Conservation (phyloP, 768 basidiomycete genomes). For the Kondoa malvinella region DNA sequence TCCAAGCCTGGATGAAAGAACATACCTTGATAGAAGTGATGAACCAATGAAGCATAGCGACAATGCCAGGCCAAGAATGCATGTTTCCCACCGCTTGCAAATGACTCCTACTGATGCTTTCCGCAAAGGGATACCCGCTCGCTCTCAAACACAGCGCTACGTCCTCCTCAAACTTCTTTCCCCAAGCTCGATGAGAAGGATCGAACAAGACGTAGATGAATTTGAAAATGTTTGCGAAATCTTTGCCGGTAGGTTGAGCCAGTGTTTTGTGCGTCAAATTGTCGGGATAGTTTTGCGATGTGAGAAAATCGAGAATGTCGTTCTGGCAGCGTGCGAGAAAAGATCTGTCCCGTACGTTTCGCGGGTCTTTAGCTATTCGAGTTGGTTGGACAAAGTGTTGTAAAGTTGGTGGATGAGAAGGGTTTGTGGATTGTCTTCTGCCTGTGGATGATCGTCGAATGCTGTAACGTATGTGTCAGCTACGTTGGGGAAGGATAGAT, state of each 20-base stretch:
- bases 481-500: not conserved
- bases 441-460: conserved; percentile 12
- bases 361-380: conserved; percentile 14
- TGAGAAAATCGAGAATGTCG: conserved; percentile 23
- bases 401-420: conserved; percentile 3
- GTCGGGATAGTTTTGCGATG: conserved; percentile 17
- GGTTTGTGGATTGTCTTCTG: conserved; percentile 9
- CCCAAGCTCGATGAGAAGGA: conserved; percentile 34
- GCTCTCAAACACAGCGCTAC: conserved; percentile 57
- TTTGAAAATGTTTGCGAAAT: conserved; percentile 70
- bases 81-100: conserved; percentile 71
- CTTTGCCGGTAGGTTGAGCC: conserved; percentile 62
- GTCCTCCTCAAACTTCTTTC: conserved; percentile 59
- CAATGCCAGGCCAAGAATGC: conserved; percentile 76
- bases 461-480: not conserved
- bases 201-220: conserved; percentile 55
- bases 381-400: conserved; percentile 7
- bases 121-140: conserved; percentile 62
- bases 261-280: conserved; percentile 43
- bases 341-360: conserved; percentile 13
- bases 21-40: conserved; percentile 63
- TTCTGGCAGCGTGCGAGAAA: conserved; percentile 14
- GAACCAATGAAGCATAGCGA: conserved; percentile 85
- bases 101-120: conserved; percentile 67
- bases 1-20: not conserved